Evolutionary conservation across 495 filamentous ascomycete species (phyloP), one percentile per base, ranked within the genome.

Genomic region (Tetracladium marchalianum): DNA sequence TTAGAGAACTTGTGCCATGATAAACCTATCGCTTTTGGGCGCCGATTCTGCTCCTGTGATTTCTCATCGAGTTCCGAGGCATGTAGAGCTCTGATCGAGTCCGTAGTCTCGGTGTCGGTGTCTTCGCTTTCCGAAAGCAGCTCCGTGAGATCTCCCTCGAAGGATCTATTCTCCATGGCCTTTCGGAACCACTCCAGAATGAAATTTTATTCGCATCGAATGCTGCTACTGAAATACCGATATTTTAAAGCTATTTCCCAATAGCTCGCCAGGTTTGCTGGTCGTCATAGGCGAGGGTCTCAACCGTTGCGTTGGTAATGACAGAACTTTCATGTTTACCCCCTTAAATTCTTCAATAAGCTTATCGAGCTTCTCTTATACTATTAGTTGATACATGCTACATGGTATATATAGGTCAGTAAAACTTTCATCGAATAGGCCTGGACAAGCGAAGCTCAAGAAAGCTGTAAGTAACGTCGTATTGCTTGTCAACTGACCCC

Each of bases 131-230:
- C 22, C 7, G 22, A 27, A 27, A 27, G 7, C 22, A 27, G 22
- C 22, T 27, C 22, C 7, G 3, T 7, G 7, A 27, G 3, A 3
- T 7, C 22, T 37, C 43, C 39, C 15, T 49, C 38, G 15, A 49
- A 43, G 38, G 31, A 39, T 37, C 46, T 62, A n/a, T 55, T 56
- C 1, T 33, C 59, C 0, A 40, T 55, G 22, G 64, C 66, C 31
- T 67, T 62, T 37, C 12, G 48, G 6, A 66, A 63, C 2, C 52
- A 66, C 8, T 39, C 64, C 10, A 68, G 56, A 4, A 62, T 66
- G 35, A 57, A 56, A 41, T 63, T 11, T 54, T 69, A n/a, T 66
- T 68, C 35, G 65, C 61, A 50, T 59, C 63, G 7, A 64, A 62
- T 0, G 50, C 58, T 39, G 57, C 63, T 36, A 64, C 60, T 19